Percentiles rank a stretch among this genome's conserved stretches.
phyloP scores from a whole-genome alignment of 2,329 filamentous ascomycete species.

The Paraphoma sp. region DNA sequence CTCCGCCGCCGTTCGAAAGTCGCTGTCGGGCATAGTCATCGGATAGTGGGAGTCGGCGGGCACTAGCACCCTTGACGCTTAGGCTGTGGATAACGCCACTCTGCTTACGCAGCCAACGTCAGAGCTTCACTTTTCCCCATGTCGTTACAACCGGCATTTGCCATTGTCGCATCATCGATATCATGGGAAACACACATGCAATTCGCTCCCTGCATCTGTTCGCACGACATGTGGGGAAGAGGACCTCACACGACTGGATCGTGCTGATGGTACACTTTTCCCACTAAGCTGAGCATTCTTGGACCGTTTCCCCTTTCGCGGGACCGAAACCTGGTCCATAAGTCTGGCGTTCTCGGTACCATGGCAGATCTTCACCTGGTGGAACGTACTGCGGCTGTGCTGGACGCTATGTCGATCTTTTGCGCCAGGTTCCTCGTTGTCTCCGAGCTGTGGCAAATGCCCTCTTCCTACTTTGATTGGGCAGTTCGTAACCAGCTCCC shows the following conservation, averaged over 20 bases:
- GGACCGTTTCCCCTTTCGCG: neutral
- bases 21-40: neutral
- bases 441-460: conserved; percentile 33
- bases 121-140: neutral
- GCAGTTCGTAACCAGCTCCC: conserved; percentile 6
- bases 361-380: conserved; percentile 18
- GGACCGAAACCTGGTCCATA: neutral
- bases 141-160: neutral
- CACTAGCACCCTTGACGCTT: neutral
- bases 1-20: neutral
- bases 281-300: neutral
- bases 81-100: neutral
- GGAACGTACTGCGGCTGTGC: conserved; percentile 29
- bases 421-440: neutral
- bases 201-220: neutral
- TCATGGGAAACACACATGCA: neutral
- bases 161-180: neutral
- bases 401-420: conserved; percentile 26
- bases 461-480: conserved; percentile 13
- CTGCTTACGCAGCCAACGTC: neutral
- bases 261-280: neutral
- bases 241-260: neutral
- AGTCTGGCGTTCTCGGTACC: neutral
- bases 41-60: neutral
- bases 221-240: neutral